Evolutionary conservation across 257 asterid genomes (phyloP).

Genomic region (Nicotiana undulata): DNA sequence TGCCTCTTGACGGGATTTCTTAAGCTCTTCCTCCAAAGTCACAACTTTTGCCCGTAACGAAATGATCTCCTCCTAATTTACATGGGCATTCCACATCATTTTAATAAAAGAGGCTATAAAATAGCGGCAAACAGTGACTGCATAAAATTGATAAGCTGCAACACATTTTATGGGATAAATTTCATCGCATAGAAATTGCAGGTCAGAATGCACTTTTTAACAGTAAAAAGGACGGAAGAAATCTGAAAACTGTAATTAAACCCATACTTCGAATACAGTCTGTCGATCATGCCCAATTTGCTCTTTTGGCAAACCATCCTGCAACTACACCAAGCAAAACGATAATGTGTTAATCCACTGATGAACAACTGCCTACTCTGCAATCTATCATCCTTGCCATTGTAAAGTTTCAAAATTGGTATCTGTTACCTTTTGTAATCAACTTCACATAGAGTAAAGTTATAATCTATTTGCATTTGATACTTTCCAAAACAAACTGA

Average conservation of each 20-base stretch:
- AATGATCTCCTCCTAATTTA: slow-evolving; percentile 51
- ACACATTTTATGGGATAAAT: neutral
- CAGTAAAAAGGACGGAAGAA: neutral
- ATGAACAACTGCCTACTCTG: neutral
- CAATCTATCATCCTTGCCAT: neutral
- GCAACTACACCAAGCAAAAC: slow-evolving; percentile 16
- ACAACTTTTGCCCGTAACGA: slow-evolving; percentile 62
- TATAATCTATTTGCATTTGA: neutral
- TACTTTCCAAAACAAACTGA: neutral
- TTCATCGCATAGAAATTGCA: neutral
- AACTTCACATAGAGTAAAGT: neutral
- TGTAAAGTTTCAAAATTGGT: neutral
- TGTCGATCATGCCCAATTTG: slow-evolving; percentile 42
- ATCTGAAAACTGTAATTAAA: neutral
- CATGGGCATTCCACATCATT: slow-evolving; percentile 2
- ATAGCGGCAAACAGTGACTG: neutral
- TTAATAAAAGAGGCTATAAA: neutral
- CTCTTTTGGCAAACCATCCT: slow-evolving; percentile 52
- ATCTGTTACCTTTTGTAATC: neutral
- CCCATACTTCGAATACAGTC: slow-evolving; percentile 46
- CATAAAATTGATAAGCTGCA: neutral
- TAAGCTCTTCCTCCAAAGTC: slow-evolving; percentile 60
- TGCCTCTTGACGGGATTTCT: slow-evolving; percentile 48
- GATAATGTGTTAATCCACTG: neutral
- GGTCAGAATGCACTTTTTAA: neutral